Conservation (phyloP, 2,329 filamentous ascomycete species). For the Celoporthe dispersa region DNA sequence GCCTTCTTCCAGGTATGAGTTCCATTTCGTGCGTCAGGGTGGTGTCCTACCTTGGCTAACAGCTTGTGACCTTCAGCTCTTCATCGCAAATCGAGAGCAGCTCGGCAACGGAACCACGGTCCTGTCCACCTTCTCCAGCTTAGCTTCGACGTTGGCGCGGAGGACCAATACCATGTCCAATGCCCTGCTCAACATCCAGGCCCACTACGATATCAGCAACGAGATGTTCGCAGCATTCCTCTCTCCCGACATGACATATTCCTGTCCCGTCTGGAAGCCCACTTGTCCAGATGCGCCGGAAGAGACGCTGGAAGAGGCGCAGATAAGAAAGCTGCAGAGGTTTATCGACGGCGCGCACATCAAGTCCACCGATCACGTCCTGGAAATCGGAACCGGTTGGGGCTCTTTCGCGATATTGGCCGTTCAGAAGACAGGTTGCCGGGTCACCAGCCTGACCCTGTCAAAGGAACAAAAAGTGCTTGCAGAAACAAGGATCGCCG, state of each 20-base stretch:
- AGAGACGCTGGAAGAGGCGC: slow-evolving; percentile 67
- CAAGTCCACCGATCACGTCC: slow-evolving; percentile 67
- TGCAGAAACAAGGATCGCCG: slow-evolving; percentile 66
- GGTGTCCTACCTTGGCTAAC: slow-evolving; percentile 14
- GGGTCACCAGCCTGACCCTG: slow-evolving; percentile 70
- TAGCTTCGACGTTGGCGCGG: slow-evolving; percentile 61
- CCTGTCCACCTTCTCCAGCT: slow-evolving; percentile 61
- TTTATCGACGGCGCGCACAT: slow-evolving; percentile 70
- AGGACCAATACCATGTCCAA: slow-evolving; percentile 62
- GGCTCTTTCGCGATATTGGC: slow-evolving; percentile 75
- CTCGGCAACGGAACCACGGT: slow-evolving; percentile 68
- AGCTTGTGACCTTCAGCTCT: slow-evolving; percentile 53
- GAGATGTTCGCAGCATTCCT: slow-evolving; percentile 77
- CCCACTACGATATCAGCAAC: slow-evolving; percentile 78
- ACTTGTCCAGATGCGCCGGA: slow-evolving; percentile 45
- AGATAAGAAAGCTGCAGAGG: slow-evolving; percentile 67
- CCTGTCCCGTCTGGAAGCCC: slow-evolving; percentile 67
- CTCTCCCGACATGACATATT: slow-evolving; percentile 78
- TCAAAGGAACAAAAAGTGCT: slow-evolving; percentile 71
- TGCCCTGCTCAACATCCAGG: slow-evolving; percentile 67
- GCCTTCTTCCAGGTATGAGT: slow-evolving; percentile 66
- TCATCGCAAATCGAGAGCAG: slow-evolving; percentile 69
- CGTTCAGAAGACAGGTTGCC: slow-evolving; percentile 67
- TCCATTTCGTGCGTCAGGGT: not conserved
- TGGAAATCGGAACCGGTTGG: slow-evolving; percentile 80